Base-by-base conservation (phyloP, 1,139 yeast species). In the Geotrichum candidum region DNA sequence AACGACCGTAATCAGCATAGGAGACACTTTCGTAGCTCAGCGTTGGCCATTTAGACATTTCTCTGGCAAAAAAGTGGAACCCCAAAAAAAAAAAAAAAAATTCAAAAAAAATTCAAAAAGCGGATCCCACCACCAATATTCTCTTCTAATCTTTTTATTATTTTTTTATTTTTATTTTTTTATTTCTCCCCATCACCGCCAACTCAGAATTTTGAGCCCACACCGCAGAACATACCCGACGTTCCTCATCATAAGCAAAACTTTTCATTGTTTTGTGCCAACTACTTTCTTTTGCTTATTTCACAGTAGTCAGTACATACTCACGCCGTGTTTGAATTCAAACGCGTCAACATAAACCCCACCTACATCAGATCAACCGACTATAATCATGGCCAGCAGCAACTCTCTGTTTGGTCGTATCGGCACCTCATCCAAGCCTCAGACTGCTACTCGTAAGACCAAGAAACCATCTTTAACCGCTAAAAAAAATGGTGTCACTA, bases 381-480 rank as follows among this genome's bases (percentile, higher is more conserved):
- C 25, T 9, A 29, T 25, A 33, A 33, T 5, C 11, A 25, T 22
- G 52, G 50, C 53, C 23, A 46, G 45, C 33, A 51, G 33, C 45
- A 41, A 50, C 22, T 54, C 54, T 18, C 48, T 56, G 15, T 46
- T 46, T 45, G 38, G 45, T 15, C 56, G 61, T 3, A 51, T 58
- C 41, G 55, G 50, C 15, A 23, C 7, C 10, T n/a, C 48, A 41
- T 41, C 48, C 22, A 41, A 41, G 22, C 22, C 48, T n/a, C 48
- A 18, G 10, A 23, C n/a, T n/a, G 18, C 48, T 2, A 23, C 22
- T 18, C 48, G 48, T 41, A 41, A n/a, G 18, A 15, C 22, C 48
- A 41, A 41, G 18, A 41, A 41, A n/a, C 48, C 23, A n/a, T 2
- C 48, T 7, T 41, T 15, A 6, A n/a, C 22, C 2, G 22, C 48